These are phyloP conservation scores for Crotalaria pallida DNA, from an alignment of 306 rosid genomes.

Conservation along the genomic window DNA sequence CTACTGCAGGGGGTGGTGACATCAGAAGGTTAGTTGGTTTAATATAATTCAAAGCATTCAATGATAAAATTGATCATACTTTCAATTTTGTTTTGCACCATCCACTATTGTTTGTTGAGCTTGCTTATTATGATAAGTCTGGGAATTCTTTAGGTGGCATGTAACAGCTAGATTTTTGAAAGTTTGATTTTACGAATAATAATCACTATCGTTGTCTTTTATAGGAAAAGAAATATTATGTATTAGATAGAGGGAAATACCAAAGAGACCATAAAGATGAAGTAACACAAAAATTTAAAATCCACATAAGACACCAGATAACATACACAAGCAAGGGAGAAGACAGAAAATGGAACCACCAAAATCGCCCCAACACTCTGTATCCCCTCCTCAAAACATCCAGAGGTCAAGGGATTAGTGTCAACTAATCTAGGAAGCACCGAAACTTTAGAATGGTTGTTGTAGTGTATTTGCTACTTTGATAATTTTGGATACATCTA, in stretches of 20 bases:
- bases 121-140: background rate
- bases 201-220: background rate
- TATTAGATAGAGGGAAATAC: background rate
- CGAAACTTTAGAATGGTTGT: background rate
- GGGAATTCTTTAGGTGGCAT: background rate
- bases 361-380: background rate
- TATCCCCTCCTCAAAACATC: background rate
- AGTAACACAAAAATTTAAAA: background rate
- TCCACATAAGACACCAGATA: background rate
- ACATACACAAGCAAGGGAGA: background rate
- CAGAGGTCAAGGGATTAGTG: background rate
- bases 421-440: background rate
- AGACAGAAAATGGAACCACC: background rate
- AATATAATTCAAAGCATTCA: background rate
- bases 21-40: conserved; percentile 52
- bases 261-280: background rate
- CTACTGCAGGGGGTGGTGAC: conserved; percentile 52
- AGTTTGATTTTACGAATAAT: background rate
- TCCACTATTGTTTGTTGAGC: conserved; percentile 1
- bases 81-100: conserved; percentile 1
- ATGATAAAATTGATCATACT: conserved; percentile 1
- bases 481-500: background rate
- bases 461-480: background rate
- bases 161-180: background rate
- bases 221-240: background rate